Evolutionary conservation across 495 filamentous ascomycete genomes (phyloP), one percentile per base, ranked within the genome.

Genomic region (Pyronema omphalodes): DNA sequence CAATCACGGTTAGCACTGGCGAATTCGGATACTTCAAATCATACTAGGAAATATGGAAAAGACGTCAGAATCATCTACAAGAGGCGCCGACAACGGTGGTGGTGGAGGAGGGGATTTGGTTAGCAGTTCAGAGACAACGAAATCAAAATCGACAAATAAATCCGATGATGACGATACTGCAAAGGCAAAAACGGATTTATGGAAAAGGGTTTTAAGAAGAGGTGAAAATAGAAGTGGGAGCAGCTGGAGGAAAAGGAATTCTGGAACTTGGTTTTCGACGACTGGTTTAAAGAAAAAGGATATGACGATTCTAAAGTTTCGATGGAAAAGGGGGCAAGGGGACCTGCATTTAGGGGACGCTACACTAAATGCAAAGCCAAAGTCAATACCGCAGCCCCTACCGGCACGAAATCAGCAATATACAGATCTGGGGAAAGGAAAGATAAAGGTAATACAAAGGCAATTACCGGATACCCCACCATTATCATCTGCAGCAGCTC

Each of bases 151-250:
- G 61, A 54, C 23, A 44, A 62, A 57, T 36, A 48, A 44, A 54
- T 49, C 54, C 6, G 61, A 63, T 39, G 60, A 63, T 17, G 61
- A 63, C 51, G 61, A 63, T 29, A 29, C 23, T 29, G 23, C 23
- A 5, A 29, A 29, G 1, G 23, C 23, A 29, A 29, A 29, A 29
- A 29, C 23, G 41, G 60, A 63, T 48, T 57, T 59, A 49, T 47
- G 47, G 52, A 47, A 50, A 44, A 41, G 34, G 9, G 54, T 51
- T 51, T 52, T 56, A 60, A 35, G 15, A 44, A 51, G 12, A 39
- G 49, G 9, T 47, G 60, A 37, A 14, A 23, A 47, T 47, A 23
- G 44, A 12, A 58, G 60, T 37, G 55, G 54, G 15, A 49, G 41
- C 40, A 50, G 40, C 36, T 46, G 45, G 40, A 51, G 48, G 54